Evolutionary conservation across 768 basidiomycete genomes (phyloP).

Genomic region (Auricularia cornea): DNA sequence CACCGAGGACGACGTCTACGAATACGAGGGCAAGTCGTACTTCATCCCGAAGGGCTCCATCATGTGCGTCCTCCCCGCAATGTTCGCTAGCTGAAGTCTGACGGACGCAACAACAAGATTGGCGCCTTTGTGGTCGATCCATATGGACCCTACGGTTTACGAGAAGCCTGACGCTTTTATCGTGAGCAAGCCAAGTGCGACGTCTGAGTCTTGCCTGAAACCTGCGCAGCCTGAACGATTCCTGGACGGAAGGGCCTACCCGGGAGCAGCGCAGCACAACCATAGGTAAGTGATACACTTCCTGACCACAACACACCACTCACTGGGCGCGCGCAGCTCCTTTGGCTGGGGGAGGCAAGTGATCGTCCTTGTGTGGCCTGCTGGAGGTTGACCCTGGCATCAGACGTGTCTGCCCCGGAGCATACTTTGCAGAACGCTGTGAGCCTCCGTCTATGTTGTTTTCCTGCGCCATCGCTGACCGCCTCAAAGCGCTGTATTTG

Average conservation of each 20-base stretch:
- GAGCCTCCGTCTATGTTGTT: not conserved
- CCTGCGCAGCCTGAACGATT: constrained; percentile 9
- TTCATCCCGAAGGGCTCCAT: constrained; percentile 14
- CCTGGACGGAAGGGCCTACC: constrained; percentile 3
- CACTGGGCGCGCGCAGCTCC: not conserved
- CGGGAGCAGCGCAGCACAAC: constrained; percentile 6
- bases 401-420: constrained; percentile 9
- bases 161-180: constrained; percentile 7
- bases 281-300: constrained; percentile 6
- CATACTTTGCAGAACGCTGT: constrained; percentile 11
- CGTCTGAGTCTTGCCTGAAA: too few relatives aligned
- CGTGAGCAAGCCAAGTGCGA: not conserved
- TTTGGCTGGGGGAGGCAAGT: constrained; percentile 13
- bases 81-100: not conserved
- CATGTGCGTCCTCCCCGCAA: constrained; percentile 4
- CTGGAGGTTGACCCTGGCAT: too few relatives aligned
- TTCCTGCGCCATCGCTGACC: not conserved
- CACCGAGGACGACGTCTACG: constrained; percentile 11
- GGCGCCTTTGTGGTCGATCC: constrained; percentile 11
- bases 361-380: too few relatives aligned
- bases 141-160: constrained; percentile 11
- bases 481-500: constrained; percentile 8
- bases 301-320: not conserved
- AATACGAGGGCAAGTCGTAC: constrained; percentile 9
- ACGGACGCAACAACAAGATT: not conserved